Evolutionary conservation across 352 stramenopile species (phyloP), one percentile per base, ranked within the genome.

Genomic region (Globisporangium parvum): DNA sequence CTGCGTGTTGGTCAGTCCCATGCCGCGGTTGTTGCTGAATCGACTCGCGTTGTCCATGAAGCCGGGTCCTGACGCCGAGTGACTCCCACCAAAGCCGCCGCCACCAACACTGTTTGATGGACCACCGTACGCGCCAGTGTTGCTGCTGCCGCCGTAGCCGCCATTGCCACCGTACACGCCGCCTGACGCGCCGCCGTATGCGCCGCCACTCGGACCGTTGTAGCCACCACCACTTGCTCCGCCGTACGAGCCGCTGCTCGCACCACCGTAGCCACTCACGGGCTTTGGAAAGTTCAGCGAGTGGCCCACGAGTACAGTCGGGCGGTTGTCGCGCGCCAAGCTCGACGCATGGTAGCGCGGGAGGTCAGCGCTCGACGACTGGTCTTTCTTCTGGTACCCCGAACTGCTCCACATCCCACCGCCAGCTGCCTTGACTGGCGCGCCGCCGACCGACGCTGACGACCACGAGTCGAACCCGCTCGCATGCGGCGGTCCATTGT

Each of bases 231-330:
- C 67, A 39, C 65, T 84, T 39, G 73, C 74, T 23, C 72, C 68
- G 3, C 73, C 65, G 47, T 72, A 80, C 10, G 60, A 56, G 15
- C 68, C 18, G 3, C 48, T 26, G 10, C 33, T 26, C 49, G 21
- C 35, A n/a, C 41, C 41, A 6, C 41, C 20, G n/a, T 47, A 47
- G 17, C 41, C 41, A 24, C 41, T 47, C 41, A 47, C 41, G 17
- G 81, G 77, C 54, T 87, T 87, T 0, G 82, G 74, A 46, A 93
- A 91, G 58, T 79, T 88, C 39, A 93, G 65, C 17, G 78, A 80
- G 51, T 90, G 77, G 1, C 85, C 85, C 21, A 95, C 81, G 0
- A 95, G 67, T 24, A 95, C 85, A 0, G 85, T 95, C 6, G 85
- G 85, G 1, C 85, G 82, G 53, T 90, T 92, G 67, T 95, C 85